Conservation (phyloP, 1,284 basidiomycete genomes). For the Austroboletus niveus region DNA sequence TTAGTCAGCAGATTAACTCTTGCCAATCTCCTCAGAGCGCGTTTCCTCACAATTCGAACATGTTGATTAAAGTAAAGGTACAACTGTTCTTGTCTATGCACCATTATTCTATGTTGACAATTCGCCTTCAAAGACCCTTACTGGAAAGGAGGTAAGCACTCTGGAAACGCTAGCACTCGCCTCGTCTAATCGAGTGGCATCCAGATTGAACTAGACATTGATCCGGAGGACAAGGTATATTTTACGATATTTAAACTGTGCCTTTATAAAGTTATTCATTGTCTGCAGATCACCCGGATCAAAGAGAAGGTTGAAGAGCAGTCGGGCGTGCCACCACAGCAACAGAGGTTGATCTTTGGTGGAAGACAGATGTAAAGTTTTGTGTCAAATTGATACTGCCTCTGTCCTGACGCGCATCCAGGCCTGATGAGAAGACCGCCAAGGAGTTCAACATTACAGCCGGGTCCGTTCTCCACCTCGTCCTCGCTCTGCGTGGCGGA, state of each 20-base stretch:
- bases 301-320: conserved; percentile 99
- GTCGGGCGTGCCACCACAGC: conserved; percentile 95
- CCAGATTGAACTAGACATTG: conserved; percentile 96
- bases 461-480: conserved; percentile 87
- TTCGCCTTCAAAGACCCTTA: conserved; percentile 69
- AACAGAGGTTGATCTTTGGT: conserved; percentile 93
- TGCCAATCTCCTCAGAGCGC: neutral
- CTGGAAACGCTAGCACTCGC: neutral
- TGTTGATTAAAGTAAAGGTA: conserved; percentile 31
- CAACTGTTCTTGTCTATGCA: neutral
- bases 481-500: conserved; percentile 90
- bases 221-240: conserved; percentile 83
- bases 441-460: conserved; percentile 79
- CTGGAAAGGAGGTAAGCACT: conserved; percentile 80
- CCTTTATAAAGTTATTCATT: neutral
- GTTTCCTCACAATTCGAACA: conserved; percentile 9
- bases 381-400: neutral
- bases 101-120: neutral
- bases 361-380: conserved; percentile 91
- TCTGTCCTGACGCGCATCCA: conserved; percentile 26
- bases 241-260: neutral
- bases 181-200: conserved; percentile 9
- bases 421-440: conserved; percentile 86
- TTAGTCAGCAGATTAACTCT: conserved; percentile 17
- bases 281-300: conserved; percentile 81